phyloP scores from a whole-genome alignment of 2,329 filamentous ascomycete genomes.

The Fusarium stilboides region DNA sequence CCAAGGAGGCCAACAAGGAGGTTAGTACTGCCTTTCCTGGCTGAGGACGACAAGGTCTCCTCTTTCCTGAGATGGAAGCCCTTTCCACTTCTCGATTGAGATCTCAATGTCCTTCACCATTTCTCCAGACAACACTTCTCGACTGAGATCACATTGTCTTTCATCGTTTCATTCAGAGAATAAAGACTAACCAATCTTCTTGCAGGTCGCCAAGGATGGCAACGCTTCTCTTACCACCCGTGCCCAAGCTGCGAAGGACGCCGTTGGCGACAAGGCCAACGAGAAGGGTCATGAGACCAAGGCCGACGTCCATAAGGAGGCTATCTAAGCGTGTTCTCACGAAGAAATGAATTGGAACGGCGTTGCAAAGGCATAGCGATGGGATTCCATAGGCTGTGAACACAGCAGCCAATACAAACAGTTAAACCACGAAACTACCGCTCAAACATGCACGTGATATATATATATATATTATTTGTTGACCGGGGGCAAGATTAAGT shows the following conservation, averaged over 20 bases:
- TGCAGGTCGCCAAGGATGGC: conserved; percentile 71
- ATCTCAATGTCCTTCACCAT: too few species aligned
- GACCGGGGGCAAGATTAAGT: too few species aligned
- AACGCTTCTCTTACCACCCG: conserved; percentile 69
- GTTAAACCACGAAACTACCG: background rate
- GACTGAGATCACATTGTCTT: too few species aligned
- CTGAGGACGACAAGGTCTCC: too few species aligned
- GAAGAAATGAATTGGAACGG: conserved; percentile 19
- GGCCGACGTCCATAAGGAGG: conserved; percentile 61
- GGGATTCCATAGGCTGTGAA: conserved; percentile 14
- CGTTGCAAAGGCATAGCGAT: conserved; percentile 24
- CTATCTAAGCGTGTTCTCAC: conserved; percentile 47
- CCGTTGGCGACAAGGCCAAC: conserved; percentile 64
- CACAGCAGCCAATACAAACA: conserved; percentile 20
- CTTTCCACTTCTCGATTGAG: too few species aligned
- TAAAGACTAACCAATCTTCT: background rate
- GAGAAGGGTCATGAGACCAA: conserved; percentile 59
- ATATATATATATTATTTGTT: too few species aligned
- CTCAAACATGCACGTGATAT: background rate
- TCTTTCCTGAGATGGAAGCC: too few species aligned
- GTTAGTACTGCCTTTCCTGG: conserved; percentile 39
- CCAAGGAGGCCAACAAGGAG: conserved; percentile 80
- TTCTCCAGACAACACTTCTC: too few species aligned
- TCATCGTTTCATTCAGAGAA: too few species aligned
- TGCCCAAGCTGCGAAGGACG: conserved; percentile 64